Evolutionary conservation across 1,284 basidiomycete species (phyloP), one percentile per base, ranked within the genome.

Genomic region (Leccinum variabile): DNA sequence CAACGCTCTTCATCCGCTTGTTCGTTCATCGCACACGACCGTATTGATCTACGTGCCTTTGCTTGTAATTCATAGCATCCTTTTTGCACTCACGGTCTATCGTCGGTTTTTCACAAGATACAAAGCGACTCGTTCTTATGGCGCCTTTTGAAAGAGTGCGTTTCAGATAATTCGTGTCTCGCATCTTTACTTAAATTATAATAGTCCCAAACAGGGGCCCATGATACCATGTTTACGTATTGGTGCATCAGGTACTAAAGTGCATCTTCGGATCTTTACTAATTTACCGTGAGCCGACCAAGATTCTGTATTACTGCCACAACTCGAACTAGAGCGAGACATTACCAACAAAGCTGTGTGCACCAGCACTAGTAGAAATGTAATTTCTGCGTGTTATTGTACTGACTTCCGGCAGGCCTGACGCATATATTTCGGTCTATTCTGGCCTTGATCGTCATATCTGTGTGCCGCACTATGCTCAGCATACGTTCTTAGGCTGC

Each of bases 401-500:
- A 28, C 25, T 28, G 25, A 28, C 25, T 28, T 28, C 25, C 25
- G 25, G 25, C 25, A 28, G 25, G 25, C 25, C 25, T 28, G 25
- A 28, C 25, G 25, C 25, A 28, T 28, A 28, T 3, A 28, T 28
- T 28, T 28, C 3, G 25, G 25, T 28, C 25, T 28, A 28, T 28
- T 28, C 25, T 28, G 3, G 25, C 25, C 25, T 28, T 28, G 25
- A 28, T 28, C 25, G 25, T 28, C 25, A 28, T 4, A 28, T 28
- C 60, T 63, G 22, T 62, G 62, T 62, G 62, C 49, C 65, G 67
- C 50, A 59, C 57, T 3, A 65, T 68, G 65, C 35, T 68, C 37
- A 62, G 52, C 22, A 65, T 69, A 62, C 63, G 55, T 7, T 67
- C 67, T 4, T 30, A 69, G 11, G 66, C 67, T 50, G 61, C 64